Evolutionary conservation across 768 basidiomycete species (phyloP).

Genomic region (Omphalotus guepiniiformis): DNA sequence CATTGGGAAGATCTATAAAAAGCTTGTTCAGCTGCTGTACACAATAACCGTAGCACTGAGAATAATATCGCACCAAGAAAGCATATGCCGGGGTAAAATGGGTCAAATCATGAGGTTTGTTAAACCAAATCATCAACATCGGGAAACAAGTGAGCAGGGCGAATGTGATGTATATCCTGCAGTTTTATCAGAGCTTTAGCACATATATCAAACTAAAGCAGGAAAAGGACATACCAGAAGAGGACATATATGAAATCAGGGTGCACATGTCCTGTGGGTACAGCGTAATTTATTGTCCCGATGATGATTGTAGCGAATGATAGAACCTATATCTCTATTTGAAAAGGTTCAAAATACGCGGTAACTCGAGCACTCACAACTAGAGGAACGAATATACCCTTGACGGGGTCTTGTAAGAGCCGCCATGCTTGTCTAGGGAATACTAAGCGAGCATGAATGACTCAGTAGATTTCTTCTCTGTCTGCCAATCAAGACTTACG

Average conservation of each 20-base stretch:
- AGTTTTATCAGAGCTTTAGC: not conserved
- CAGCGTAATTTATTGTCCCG: conserved; percentile 42
- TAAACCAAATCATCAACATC: conserved; percentile 49
- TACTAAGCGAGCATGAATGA: conserved; percentile 23
- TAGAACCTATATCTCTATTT: conserved; percentile 29
- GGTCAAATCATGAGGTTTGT: conserved; percentile 38
- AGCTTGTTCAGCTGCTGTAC: not conserved
- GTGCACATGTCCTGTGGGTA: conserved; percentile 31
- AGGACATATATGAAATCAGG: conserved; percentile 34
- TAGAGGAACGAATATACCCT: conserved; percentile 34
- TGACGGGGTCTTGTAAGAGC: conserved; percentile 40
- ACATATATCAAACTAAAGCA: too few species aligned
- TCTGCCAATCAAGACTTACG: conserved; percentile 20
- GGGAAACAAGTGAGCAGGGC: conserved; percentile 36
- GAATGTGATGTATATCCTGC: conserved; percentile 39
- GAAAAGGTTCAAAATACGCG: not conserved
- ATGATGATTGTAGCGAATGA: conserved; percentile 48
- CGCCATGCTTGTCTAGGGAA: conserved; percentile 39
- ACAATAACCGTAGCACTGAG: too few species aligned
- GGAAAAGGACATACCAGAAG: conserved; percentile 33
- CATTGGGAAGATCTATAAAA: conserved; percentile 26
- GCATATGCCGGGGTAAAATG: conserved; percentile 34
- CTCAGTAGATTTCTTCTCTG: not conserved
- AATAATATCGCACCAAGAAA: conserved; percentile 28
- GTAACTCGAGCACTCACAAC: conserved; percentile 14